Conservation (phyloP, 345 rosid genomes). For the Rubroshorea leprosula region DNA sequence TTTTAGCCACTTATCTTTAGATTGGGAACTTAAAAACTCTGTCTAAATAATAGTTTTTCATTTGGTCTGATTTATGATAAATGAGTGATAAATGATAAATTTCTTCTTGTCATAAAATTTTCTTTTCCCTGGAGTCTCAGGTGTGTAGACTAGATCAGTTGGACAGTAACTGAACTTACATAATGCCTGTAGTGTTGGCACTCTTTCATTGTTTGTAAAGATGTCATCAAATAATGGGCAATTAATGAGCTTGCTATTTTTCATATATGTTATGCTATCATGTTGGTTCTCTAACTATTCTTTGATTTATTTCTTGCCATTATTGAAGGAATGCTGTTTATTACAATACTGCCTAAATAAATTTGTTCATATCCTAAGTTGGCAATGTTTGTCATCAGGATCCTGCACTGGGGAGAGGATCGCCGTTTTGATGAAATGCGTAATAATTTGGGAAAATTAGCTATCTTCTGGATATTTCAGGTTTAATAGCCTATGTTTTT, state of each 20-base stretch:
- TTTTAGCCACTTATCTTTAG: too few species aligned
- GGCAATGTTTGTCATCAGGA: constrained; percentile 38
- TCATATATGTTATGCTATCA: too few species aligned
- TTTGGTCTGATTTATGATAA: too few species aligned
- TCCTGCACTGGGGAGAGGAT: constrained; percentile 93
- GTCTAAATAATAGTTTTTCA: too few species aligned
- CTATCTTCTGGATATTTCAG: constrained; percentile 85
- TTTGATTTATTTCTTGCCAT: too few species aligned
- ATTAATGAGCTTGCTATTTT: not conserved
- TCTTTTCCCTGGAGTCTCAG: not conserved
- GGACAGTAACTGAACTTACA: not conserved
- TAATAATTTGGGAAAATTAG: constrained; percentile 54
- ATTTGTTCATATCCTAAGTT: not conserved
- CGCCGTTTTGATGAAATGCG: constrained; percentile 88
- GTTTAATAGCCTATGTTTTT: constrained; percentile 26
- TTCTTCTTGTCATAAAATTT: too few species aligned
- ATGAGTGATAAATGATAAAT: too few species aligned
- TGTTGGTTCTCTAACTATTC: too few species aligned
- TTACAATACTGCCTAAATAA: not conserved
- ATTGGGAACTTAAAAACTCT: too few species aligned
- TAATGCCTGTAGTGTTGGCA: not conserved
- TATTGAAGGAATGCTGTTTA: not conserved
- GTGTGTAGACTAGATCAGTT: not conserved
- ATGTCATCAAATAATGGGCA: not conserved
- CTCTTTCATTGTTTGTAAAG: not conserved